Evolutionary conservation across 208 protist genomes (phyloP).

Genomic region (Acanthamoeba lenticulata): DNA sequence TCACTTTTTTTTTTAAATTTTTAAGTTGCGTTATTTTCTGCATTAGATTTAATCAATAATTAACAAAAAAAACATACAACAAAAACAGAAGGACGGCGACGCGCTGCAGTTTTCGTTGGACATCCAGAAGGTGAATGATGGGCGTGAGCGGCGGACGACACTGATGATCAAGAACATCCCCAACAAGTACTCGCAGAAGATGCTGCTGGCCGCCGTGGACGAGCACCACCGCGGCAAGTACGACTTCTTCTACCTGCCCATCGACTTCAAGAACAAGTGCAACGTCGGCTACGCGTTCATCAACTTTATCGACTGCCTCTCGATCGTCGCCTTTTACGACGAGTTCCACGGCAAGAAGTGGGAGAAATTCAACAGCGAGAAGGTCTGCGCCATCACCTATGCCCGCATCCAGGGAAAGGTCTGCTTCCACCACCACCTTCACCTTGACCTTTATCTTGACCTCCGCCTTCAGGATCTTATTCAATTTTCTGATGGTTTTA

Average conservation of each 20-base stretch:
- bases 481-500: too few species aligned
- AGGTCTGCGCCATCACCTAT: slow-evolving; percentile 84
- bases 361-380: slow-evolving; percentile 82
- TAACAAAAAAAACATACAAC: too few species aligned
- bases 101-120: slow-evolving; percentile 69
- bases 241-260: slow-evolving; percentile 89
- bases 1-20: too few species aligned
- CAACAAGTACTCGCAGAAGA: slow-evolving; percentile 86
- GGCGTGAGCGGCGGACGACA: slow-evolving; percentile 82
- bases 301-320: slow-evolving; percentile 81
- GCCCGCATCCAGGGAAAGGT: slow-evolving; percentile 86
- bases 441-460: neutral
- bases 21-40: too few species aligned
- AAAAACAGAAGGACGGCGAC: neutral
- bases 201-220: slow-evolving; percentile 81
- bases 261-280: slow-evolving; percentile 87
- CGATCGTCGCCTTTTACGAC: slow-evolving; percentile 78
- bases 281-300: slow-evolving; percentile 90
- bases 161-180: slow-evolving; percentile 89
- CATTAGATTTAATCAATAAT: too few species aligned
- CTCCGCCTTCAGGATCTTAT: neutral
- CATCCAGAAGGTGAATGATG: slow-evolving; percentile 67
- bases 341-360: slow-evolving; percentile 80
- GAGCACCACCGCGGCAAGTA: slow-evolving; percentile 76
- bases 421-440: too few species aligned